These are phyloP conservation scores for Garcia nutans DNA, from an alignment of 345 rosid genomes.

Conservation along the genomic window DNA sequence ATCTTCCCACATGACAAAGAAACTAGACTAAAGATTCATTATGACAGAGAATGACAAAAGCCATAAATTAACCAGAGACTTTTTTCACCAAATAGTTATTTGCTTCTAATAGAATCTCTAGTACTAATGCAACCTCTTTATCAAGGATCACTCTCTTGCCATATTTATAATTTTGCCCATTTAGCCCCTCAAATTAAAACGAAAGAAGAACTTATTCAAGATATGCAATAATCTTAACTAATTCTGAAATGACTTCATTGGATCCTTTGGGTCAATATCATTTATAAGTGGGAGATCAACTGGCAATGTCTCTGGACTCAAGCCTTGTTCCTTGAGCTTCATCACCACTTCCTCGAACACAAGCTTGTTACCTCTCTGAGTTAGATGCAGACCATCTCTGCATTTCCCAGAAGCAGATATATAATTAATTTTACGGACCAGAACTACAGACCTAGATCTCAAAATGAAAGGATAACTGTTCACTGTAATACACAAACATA, in stretches of 20 bases:
- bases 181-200: background rate
- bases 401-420: constrained; percentile 8
- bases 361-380: constrained; percentile 52
- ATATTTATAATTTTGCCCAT: background rate
- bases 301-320: constrained; percentile 50
- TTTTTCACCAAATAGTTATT: background rate
- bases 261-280: constrained; percentile 56
- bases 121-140: too few species aligned
- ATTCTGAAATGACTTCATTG: constrained; percentile 55
- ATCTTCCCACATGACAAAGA: background rate
- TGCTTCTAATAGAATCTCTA: background rate
- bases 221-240: constrained; percentile 4
- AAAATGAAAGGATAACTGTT: too few species aligned
- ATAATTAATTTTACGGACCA: background rate
- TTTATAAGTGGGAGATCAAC: constrained; percentile 61
- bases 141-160: too few species aligned
- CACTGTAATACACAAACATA: background rate
- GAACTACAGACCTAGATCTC: background rate
- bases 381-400: constrained; percentile 86
- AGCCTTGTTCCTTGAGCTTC: constrained; percentile 51
- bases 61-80: too few species aligned
- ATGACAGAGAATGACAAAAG: too few species aligned
- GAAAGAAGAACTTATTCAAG: background rate
- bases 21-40: too few species aligned
- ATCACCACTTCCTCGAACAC: constrained; percentile 68